Evolutionary conservation across 192 early-diverging fungal genomes (phyloP), one percentile per base, ranked within the genome.

Genomic region (Coemansia sp.): DNA sequence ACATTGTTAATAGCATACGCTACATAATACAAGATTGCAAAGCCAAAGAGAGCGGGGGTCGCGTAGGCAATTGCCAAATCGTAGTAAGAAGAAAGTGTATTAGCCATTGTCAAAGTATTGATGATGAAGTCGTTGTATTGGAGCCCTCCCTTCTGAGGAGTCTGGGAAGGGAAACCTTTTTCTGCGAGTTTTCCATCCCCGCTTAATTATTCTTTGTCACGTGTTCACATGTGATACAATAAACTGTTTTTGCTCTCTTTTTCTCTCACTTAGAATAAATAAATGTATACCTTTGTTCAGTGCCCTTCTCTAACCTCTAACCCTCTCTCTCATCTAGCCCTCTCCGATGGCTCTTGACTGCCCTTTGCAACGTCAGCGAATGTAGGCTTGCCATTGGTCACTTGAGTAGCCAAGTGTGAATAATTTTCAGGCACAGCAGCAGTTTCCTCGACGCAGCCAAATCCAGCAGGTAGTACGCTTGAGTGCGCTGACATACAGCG

Each of bases 401-500:
- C 41, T 4, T 24, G 44, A 19, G 64, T 24, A 12, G 32, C n/a
- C 17, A 56, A 17, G 55, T 56, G 24, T 29, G 55, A 32, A 15
- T 15, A 56, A 19, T 9, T 32, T 7, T 7, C 59, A 40, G 59
- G 36, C 55, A 4, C 19, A 20, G 61, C 45, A 13, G 46, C 45
- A 13, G 46, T 29, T 44, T 38, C 65, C 27, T 44, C 67, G 71
- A 41, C 77, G 72, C 42, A 74, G 72, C 69, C 69, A 46, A 63
- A 51, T 36, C 59, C 59, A 3, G 55, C 70, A 12, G 66, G 69
- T 36, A 83, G 71, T 64, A 61, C 59, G 36, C 59, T 61, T 19
- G 59, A 39, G 59, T 83, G 80, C 48, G 75, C 80, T 4, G 80
- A 83, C 12, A 83, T 61, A 41, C 80, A 83, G 42, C 80, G 75